Evolutionary conservation across 768 basidiomycete genomes (phyloP), one percentile per base, ranked within the genome.

Genomic region (Panellus pusillus): DNA sequence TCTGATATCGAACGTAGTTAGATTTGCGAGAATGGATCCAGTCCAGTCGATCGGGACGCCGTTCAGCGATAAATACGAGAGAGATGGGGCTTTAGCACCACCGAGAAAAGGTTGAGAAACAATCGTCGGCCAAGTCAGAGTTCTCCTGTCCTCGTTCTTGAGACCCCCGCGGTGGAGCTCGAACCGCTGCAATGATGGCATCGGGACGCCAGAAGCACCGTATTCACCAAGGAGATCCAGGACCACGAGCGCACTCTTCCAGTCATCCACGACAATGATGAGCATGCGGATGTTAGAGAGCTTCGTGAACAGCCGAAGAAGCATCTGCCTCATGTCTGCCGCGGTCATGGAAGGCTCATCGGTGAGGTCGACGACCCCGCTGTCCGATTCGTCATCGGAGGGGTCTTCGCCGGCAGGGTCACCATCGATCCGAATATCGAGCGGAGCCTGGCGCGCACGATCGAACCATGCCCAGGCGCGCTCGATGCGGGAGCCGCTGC

Each of bases 1-100:
- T 36, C 87, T 79, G 47, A 91, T 69, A 59, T 89, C 87, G 50
- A 91, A 72, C 9, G 78, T 79, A 19, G 76, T 76, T n/a, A 91
- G 78, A 59, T 86, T 81, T 29, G 65, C 61, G 9, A 86, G 63
- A 27, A 47, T 66, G 49, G 82, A 74, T 15, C 65, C 66, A 13
- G 69, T 60, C 82, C 87, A 89, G 66, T 88, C 76, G 54, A 88
- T 69, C 55, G 82, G 74, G 27, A 89, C 68, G 3, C 84, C 85
- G 50, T 82, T 79, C 28, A 87, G 63, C 35, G 79, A 74, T 38
- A 89, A 61, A 60, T 80, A 75, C 27, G 69, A 68, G 9, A 90
- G 69, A n/a, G 65, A 64, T 8, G 73, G 75, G 1, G 81, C 71
- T 9, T 58, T 55, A 1, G 70, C 76, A 15, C 81, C 79, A 49